Evolutionary conservation across 306 rosid genomes (phyloP), one percentile per base, ranked within the genome.

Genomic region (Lathyrus oleraceus): DNA sequence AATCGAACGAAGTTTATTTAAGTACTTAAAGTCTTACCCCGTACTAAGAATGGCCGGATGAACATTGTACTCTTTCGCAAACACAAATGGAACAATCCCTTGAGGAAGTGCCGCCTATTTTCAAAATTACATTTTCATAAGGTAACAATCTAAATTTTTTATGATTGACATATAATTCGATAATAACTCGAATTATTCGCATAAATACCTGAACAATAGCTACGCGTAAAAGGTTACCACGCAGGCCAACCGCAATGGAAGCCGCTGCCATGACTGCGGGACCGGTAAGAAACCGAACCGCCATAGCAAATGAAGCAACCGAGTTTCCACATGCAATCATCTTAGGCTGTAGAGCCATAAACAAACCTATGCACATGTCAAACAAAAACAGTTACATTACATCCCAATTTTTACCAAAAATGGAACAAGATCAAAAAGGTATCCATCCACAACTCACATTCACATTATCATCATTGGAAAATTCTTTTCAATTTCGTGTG

Each of bases 321-420:
- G 99, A 91, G 82, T 95, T 95, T 44, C 99, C 99, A 83, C 99
- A 95, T 1, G 99, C 99, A 53, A 95, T 95, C 52, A 95, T 84
- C 83, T 91, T 95, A 9, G 99, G 99, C 67, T 95, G 99, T 68
- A 95, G 96, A 3, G 96, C 99, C 99, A 95, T 95, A 64, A 95
- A 95, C 30, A 95, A 75, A 81, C 99, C 99, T 92, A n/a, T 88
- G 16, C 70, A 79, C 16, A 53, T 28, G 9, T n/a, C 63, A 70
- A 56, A 81, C 8, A 38, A 27, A 64, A 59, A 58, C 65, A 52
- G 12, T 27, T 39, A 51, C 28, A 65, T 17, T 13, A 51, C 38
- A 69, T 17, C 11, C n/a, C 44, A 38, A 62, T 39, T 45, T 27
- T 66, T 28, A 58, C 35, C 49, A 13, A 21, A 71, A 49, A 70